Conservation (phyloP, 768 basidiomycete genomes). For the Cubamyces lactineus region DNA sequence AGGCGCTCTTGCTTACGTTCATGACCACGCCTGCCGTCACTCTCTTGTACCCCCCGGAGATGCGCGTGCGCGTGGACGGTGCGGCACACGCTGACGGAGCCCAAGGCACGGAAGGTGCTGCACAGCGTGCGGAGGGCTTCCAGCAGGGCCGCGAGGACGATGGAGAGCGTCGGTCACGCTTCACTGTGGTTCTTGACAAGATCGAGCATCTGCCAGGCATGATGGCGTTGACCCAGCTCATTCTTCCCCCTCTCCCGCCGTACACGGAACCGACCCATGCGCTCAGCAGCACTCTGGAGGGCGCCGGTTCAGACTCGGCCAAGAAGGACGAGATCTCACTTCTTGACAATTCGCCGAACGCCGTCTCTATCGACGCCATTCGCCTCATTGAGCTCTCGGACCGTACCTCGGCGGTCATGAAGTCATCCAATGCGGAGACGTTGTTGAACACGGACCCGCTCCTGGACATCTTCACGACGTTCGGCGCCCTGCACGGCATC, state of each 20-base stretch:
- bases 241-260: constrained; percentile 49
- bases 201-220: constrained; percentile 87
- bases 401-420: constrained; percentile 67
- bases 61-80: constrained; percentile 54
- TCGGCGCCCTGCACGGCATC: constrained; percentile 71
- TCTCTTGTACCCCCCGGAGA: constrained; percentile 65
- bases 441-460: constrained; percentile 74
- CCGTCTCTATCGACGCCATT: constrained; percentile 70
- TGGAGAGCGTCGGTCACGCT: constrained; percentile 53
- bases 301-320: not conserved
- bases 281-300: not conserved
- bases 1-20: constrained; percentile 81
- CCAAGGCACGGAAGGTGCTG: constrained; percentile 32
- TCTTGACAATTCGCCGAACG: constrained; percentile 13
- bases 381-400: constrained; percentile 84
- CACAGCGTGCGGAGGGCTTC: not conserved
- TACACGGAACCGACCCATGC: constrained; percentile 7
- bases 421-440: constrained; percentile 63
- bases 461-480: constrained; percentile 74
- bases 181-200: constrained; percentile 88
- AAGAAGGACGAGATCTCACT: constrained; percentile 8
- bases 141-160: constrained; percentile 16
- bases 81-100: constrained; percentile 49
- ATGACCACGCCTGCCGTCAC: constrained; percentile 81
- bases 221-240: constrained; percentile 87